Percentiles rank a stretch among this genome's conserved stretches.
Evolutionary conservation across 768 basidiomycete species (phyloP).

Genomic region (Obba rivulosa): DNA sequence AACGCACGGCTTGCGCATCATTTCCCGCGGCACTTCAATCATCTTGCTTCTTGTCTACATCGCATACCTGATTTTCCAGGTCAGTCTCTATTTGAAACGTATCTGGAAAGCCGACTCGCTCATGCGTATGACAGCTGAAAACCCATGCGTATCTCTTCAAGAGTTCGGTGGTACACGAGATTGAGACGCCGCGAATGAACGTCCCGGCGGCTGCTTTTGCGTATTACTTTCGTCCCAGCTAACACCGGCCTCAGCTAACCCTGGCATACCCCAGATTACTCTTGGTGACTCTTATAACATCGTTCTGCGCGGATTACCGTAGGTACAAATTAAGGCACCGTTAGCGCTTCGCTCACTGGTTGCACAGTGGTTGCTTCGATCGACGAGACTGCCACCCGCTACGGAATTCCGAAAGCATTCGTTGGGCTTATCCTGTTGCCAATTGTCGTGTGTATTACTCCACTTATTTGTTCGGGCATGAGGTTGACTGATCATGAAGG

Average conservation of each 20-base stretch:
- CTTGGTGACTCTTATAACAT: conserved; percentile 70
- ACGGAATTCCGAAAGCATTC: conserved; percentile 77
- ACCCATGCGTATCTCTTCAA: conserved; percentile 66
- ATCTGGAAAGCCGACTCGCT: conserved; percentile 1
- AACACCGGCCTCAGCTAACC: background rate
- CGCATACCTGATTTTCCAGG: conserved; percentile 73
- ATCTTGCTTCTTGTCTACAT: conserved; percentile 72
- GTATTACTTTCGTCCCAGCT: conserved; percentile 21
- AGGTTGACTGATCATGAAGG: conserved; percentile 32
- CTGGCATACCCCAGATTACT: conserved; percentile 50
- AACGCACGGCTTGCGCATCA: conserved; percentile 55
- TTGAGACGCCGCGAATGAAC: conserved; percentile 58
- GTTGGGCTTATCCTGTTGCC: conserved; percentile 85
- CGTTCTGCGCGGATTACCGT: conserved; percentile 88
- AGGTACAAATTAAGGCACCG: conserved; percentile 25
- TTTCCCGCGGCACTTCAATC: conserved; percentile 79
- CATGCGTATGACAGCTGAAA: conserved; percentile 45
- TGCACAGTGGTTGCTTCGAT: conserved; percentile 79
- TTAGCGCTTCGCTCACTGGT: background rate
- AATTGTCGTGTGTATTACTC: conserved; percentile 57
- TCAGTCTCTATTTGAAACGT: conserved; percentile 16
- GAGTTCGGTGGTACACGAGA: conserved; percentile 30
- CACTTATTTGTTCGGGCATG: background rate
- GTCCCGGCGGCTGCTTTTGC: conserved; percentile 55
- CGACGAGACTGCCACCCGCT: conserved; percentile 82